A percentile compares a stretch with the other conserved stretches of the same genome.
These are phyloP conservation scores for Colletotrichum echinochloae DNA, from an alignment of 2,329 filamentous ascomycete genomes.

Conservation along the genomic window DNA sequence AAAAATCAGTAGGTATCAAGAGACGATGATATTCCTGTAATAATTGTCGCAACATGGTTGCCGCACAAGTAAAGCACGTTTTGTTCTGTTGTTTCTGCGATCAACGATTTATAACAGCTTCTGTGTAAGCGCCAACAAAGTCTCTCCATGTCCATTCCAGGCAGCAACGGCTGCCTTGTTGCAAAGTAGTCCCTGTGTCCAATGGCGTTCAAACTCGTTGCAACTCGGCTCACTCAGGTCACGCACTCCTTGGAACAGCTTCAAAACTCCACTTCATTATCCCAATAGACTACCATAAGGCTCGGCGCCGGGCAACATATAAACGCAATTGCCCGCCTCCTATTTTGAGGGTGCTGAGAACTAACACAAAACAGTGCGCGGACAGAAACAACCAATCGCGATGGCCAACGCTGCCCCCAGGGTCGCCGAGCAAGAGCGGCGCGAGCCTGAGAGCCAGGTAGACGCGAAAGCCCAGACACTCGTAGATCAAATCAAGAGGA, in stretches of 20 bases:
- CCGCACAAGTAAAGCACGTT: no score
- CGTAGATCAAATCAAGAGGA: constrained; percentile 52
- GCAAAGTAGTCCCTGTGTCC: no score
- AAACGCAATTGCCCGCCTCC: no score
- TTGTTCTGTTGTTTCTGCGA: no score
- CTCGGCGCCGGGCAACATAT: not conserved
- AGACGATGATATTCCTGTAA: no score
- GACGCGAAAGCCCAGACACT: constrained; percentile 54
- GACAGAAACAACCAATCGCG: no score
- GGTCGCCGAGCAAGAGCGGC: constrained; percentile 30
- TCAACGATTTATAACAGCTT: not conserved
- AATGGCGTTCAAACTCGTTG: not conserved
- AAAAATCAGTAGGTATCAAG: no score
- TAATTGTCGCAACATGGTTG: no score
- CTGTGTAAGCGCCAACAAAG: not conserved
- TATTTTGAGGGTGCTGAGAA: not conserved
- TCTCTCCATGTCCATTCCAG: not conserved
- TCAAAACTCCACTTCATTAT: not conserved
- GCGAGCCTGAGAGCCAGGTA: not conserved
- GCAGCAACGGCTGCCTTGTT: not conserved
- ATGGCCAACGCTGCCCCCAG: constrained; percentile 37
- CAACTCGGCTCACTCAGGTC: not conserved
- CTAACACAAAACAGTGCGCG: not conserved
- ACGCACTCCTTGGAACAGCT: not conserved
- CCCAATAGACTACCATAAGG: not conserved